Conservation (phyloP, 2,329 filamentous ascomycete genomes). For the Ophiostoma australiae region DNA sequence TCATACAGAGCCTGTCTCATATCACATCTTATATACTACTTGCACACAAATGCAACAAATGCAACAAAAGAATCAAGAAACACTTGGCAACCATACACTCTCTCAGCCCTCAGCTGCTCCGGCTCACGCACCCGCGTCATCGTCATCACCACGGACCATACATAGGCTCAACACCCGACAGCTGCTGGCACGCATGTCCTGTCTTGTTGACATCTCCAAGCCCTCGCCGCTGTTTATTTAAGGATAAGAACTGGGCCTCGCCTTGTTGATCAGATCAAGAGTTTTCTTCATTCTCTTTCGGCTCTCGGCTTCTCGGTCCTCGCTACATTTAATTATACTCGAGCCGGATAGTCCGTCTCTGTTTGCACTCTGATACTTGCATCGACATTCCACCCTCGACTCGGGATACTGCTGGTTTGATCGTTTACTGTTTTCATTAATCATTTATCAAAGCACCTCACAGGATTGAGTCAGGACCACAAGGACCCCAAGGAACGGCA, state of each 20-base stretch:
- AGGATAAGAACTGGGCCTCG: not conserved
- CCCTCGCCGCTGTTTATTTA: not conserved
- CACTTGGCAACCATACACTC: not conserved
- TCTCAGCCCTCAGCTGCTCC: not conserved
- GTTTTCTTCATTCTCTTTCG: not conserved
- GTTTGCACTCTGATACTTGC: not conserved
- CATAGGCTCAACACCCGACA: slow-evolving; percentile 10
- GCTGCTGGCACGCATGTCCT: slow-evolving; percentile 21
- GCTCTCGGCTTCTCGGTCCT: too few relatives aligned
- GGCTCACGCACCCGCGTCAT: not conserved
- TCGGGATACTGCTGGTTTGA: not conserved
- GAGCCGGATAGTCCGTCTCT: not conserved
- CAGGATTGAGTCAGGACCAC: too few relatives aligned
- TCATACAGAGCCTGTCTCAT: not conserved
- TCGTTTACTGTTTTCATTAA: too few relatives aligned
- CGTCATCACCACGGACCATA: not conserved
- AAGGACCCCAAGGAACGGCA: too few relatives aligned
- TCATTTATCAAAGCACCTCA: too few relatives aligned
- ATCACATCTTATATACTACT: not conserved
- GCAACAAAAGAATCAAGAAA: not conserved
- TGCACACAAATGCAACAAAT: not conserved
- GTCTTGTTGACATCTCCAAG: slow-evolving; percentile 12
- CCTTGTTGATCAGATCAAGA: not conserved
- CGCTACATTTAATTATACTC: not conserved
- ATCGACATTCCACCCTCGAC: not conserved